Evolutionary conservation across 768 basidiomycete genomes (phyloP), one percentile per base, ranked within the genome.

Genomic region (Austroboletus festivus): DNA sequence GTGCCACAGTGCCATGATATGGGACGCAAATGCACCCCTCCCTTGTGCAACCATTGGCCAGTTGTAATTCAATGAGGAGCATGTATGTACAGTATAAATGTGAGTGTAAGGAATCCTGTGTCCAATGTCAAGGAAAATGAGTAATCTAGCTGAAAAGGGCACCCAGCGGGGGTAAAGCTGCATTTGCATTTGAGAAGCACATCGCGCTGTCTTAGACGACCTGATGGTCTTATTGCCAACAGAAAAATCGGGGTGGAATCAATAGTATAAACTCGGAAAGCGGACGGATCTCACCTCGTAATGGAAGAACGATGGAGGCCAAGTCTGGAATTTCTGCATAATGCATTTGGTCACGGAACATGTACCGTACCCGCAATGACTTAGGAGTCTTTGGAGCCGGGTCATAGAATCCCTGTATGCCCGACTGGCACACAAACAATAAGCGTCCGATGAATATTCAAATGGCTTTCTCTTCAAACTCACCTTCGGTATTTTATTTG

Each of bases 331-430:
- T 81, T 62, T 91, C 89, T 62, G 84, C 81, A 59, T 83, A 87
- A 62, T 94, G 92, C 67, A 71, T 59, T 50, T 78, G 77, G 35
- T 81, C 83, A 59, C 78, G 76, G 74, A 94, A 96, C 40, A 78
- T 68, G 68, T 94, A 94, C 38, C 81, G 80, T 33, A 94, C 73
- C 24, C 81, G 74, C 44, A 93, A 70, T 5, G 72, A 71, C 71
- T 94, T 93, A 41, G 76, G 68, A 46, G 78, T 73, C n/a, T 81
- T 81, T 13, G 88, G 83, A 16, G 84, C 83, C 47, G 89, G 87
- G 70, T 95, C 92, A 61, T 80, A 83, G 72, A 96, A 93, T n/a
- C 92, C 92, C 60, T 89, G 83, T 34, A 95, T 73, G 22, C 81
- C 78, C 50, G 82, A 72, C 88, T 87, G 55, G 7, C 26, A 31